Percentiles rank a stretch among this genome's conserved stretches.
These are phyloP conservation scores for Thelonectria olida DNA, from an alignment of 2,329 filamentous ascomycete genomes.

Conservation along the genomic window DNA sequence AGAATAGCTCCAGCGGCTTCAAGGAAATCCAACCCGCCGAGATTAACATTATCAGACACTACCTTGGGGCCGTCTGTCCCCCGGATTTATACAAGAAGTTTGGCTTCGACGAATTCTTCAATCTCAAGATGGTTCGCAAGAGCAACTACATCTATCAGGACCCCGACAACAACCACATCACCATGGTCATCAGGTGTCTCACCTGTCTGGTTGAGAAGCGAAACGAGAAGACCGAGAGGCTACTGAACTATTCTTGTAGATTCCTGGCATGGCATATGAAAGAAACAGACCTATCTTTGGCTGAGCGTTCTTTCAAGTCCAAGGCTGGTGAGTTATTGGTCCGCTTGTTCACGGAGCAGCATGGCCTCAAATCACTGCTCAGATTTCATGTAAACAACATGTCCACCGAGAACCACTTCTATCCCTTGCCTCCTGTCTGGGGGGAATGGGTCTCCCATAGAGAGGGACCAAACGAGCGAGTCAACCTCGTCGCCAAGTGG, in stretches of 20 bases:
- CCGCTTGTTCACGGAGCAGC: slow-evolving; percentile 17
- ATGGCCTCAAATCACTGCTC: slow-evolving; percentile 10
- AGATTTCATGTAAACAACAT: neutral
- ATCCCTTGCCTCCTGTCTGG: neutral
- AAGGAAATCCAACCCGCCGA: slow-evolving; percentile 35
- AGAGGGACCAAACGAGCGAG: neutral
- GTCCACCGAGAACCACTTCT: neutral
- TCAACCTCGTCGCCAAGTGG: slow-evolving; percentile 11
- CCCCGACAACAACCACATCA: slow-evolving; percentile 43
- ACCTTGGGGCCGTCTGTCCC: slow-evolving; percentile 45
- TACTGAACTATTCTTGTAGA: neutral
- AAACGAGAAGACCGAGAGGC: neutral
- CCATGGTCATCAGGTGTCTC: slow-evolving; percentile 38
- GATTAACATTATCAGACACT: slow-evolving; percentile 44
- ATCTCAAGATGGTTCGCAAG: slow-evolving; percentile 40
- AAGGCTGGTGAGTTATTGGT: slow-evolving; percentile 15
- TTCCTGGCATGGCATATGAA: slow-evolving; percentile 3
- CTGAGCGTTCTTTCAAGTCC: slow-evolving; percentile 17
- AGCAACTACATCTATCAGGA: slow-evolving; percentile 45
- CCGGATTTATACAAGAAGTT: slow-evolving; percentile 44
- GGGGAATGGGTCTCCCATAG: neutral
- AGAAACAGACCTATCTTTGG: slow-evolving; percentile 11
- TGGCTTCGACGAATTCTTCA: slow-evolving; percentile 46
- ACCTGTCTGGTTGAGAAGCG: slow-evolving; percentile 11
- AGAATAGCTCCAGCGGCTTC: neutral